Percentiles rank a stretch among this genome's conserved stretches.
Conservation (phyloP, 202 grass and related monocot genomes). For the Zizania palustris region DNA sequence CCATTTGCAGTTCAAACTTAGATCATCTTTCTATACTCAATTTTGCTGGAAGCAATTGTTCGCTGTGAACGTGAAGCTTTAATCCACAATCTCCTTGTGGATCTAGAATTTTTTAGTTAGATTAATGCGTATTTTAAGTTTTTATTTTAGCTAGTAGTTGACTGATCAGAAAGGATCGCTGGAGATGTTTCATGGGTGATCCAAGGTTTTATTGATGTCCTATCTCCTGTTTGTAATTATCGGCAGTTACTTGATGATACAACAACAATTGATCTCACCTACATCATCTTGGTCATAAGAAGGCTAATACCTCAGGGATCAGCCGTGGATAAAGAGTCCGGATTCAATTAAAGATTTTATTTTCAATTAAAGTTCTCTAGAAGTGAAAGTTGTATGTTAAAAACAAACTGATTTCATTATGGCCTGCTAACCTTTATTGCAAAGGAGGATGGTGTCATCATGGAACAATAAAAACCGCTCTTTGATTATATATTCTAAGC, state of each 20-base stretch:
- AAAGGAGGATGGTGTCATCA: too few relatives aligned
- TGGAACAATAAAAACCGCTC: too few relatives aligned
- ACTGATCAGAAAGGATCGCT: constrained; percentile 2
- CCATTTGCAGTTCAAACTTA: neutral
- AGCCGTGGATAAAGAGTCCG: constrained; percentile 55
- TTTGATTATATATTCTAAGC: too few relatives aligned
- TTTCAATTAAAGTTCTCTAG: neutral
- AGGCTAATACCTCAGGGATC: constrained; percentile 65
- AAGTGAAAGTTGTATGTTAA: neutral
- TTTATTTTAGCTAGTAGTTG: neutral
- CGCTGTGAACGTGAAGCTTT: neutral
- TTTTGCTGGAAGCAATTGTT: neutral
- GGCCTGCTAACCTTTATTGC: constrained; percentile 18
- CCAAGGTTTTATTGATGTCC: constrained; percentile 7
- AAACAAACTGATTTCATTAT: constrained; percentile 9
- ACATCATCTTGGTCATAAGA: constrained; percentile 84
- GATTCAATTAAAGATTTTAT: constrained; percentile 17
- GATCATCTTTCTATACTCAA: constrained; percentile 10
- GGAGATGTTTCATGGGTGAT: neutral
- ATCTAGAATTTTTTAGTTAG: neutral
- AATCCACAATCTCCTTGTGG: neutral
- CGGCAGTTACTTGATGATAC: constrained; percentile 62
- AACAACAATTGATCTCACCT: constrained; percentile 95
- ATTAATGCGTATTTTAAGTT: neutral
- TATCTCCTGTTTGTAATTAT: constrained; percentile 24